Percentiles rank a stretch among this genome's conserved stretches.
phyloP scores from a whole-genome alignment of 805 yeast species.

The Candida tibetensis region DNA sequence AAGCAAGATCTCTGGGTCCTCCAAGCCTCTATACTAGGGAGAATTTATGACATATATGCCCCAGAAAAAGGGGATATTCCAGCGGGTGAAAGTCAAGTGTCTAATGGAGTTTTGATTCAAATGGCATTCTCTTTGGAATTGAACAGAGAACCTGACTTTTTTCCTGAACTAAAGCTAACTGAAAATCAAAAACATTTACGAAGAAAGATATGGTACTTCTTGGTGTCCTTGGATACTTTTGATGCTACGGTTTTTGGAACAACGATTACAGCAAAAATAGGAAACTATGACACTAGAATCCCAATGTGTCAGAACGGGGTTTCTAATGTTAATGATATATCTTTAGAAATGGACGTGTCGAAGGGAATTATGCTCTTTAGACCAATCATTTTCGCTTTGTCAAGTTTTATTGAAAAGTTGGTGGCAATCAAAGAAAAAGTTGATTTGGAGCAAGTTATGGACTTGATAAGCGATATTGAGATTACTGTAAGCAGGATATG shows the following conservation, averaged over 20 bases:
- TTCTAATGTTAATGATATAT: conserved; percentile 34
- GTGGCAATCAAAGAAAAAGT: conserved; percentile 40
- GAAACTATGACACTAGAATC: conserved; percentile 46
- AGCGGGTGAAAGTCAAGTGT: conserved; percentile 15
- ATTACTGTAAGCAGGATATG: conserved; percentile 23
- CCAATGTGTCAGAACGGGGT: conserved; percentile 41
- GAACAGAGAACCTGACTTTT: conserved; percentile 38
- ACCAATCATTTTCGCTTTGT: conserved; percentile 30
- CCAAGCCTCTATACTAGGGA: conserved; percentile 18
- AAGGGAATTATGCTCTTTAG: conserved; percentile 32
- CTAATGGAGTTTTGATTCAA: conserved; percentile 24
- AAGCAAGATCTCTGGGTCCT: conserved; percentile 13
- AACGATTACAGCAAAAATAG: conserved; percentile 8
- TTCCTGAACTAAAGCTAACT: conserved; percentile 14
- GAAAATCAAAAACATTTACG: conserved; percentile 29
- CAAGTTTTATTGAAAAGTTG: conserved; percentile 16
- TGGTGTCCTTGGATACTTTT: conserved; percentile 45
- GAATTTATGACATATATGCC: conserved; percentile 11
- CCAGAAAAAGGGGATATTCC: conserved; percentile 14
- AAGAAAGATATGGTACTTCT: conserved; percentile 58
- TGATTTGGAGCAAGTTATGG: conserved; percentile 34
- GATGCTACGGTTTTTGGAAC: conserved; percentile 25
- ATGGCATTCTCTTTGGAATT: conserved; percentile 38
- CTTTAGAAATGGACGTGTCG: conserved; percentile 42
- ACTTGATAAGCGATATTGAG: conserved; percentile 34